Base-by-base conservation (phyloP, 352 stramenopile genomes). In the Phytophthora ohioensis region DNA sequence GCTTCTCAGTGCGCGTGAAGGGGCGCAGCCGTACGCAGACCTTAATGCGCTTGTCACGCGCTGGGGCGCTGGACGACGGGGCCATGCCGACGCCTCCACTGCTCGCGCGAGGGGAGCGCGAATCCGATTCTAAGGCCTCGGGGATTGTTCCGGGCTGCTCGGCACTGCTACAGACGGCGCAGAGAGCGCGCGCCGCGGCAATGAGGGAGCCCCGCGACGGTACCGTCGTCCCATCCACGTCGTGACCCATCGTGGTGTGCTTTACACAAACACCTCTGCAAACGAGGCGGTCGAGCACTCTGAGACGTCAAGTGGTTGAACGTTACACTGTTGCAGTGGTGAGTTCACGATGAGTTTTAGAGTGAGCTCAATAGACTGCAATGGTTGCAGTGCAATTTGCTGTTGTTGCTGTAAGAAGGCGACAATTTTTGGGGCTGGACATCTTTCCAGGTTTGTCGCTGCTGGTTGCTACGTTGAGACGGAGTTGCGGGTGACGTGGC, bases 21-120 rank as follows among this genome's bases (percentile, higher is more conserved):
- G 87, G 87, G 49, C 87, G 84, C 9, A 94, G 66, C 45, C 87
- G 84, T 55, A 94, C 84, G 71, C 83, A 88, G 12, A 94, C 87
- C 73, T 91, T 90, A 71, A 94, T 93, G 71, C 85, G 82, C 60
- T 92, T 90, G 53, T 90, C 78, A 35, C 79, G 80, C 27, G 66
- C 36, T 12, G 62, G 39, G 55, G 69, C 51, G 46, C 66, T 71
- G 42, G 62, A 69, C 49, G 60, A 71, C 45, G 49, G 36, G 43
- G 62, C 64, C 68, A 80, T 77, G n/a, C 17, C 51, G 21, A 54
- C 51, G 58, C 64, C 35, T 34, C 38, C 38, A 56, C 31, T 63
- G 56, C 43, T 39, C 41, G 38, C 36, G 55, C 32, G 36, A 52
- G 66, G 65, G 51, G 65, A 47, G 42, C 31, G 70, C 45, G 71